Conservation (phyloP, 768 basidiomycete species). For the Cytidiella melzeri region DNA sequence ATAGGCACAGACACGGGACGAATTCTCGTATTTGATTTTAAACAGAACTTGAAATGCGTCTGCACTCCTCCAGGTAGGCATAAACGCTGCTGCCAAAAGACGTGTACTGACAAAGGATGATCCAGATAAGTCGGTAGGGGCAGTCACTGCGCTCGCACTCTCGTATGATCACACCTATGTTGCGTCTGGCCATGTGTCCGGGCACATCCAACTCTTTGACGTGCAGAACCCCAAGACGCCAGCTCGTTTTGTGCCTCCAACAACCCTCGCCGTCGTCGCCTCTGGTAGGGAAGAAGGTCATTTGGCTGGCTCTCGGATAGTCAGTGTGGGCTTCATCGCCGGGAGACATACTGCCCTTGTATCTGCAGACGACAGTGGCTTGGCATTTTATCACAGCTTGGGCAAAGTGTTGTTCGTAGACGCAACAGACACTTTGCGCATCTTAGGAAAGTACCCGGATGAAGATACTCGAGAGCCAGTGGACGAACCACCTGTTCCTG, state of each 20-base stretch:
- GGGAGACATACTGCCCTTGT: constrained; percentile 90
- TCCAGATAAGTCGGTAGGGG: constrained; percentile 55
- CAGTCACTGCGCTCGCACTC: constrained; percentile 84
- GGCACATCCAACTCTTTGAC: constrained; percentile 84
- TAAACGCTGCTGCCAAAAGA: neutral
- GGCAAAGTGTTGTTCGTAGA: constrained; percentile 95
- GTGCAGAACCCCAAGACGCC: constrained; percentile 63
- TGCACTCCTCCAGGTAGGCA: constrained; percentile 62
- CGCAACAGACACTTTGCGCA: constrained; percentile 88
- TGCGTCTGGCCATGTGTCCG: constrained; percentile 80
- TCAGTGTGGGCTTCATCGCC: constrained; percentile 81
- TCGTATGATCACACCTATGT: constrained; percentile 93
- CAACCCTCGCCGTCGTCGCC: constrained; percentile 57
- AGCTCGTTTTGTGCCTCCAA: constrained; percentile 65
- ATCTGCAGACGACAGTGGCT: constrained; percentile 82
- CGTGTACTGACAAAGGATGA: neutral
- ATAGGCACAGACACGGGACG: constrained; percentile 80
- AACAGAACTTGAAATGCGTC: constrained; percentile 73
- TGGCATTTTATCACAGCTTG: constrained; percentile 92
- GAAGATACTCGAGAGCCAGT: constrained; percentile 23
- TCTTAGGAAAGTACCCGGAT: constrained; percentile 86
- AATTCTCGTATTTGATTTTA: constrained; percentile 84
- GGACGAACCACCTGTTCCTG: constrained; percentile 13
- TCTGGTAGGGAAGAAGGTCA: constrained; percentile 85
- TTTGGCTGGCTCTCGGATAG: constrained; percentile 69